Evolutionary conservation across 805 yeast genomes (phyloP).

Genomic region (Starmera amethionina): DNA sequence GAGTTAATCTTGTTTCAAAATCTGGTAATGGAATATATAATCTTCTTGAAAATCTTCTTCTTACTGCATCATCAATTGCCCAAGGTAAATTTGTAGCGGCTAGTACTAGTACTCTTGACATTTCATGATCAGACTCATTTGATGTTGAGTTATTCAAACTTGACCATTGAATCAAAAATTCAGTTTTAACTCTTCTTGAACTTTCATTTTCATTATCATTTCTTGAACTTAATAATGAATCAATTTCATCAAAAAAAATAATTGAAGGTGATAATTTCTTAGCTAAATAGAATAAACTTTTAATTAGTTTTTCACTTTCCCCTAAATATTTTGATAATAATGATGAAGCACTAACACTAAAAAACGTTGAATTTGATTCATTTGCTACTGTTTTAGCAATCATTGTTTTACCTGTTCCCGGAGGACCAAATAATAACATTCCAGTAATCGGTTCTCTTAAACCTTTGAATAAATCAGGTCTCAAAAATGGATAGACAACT

Average conservation of each 20-base stretch:
- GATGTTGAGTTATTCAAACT: too few species aligned
- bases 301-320: constrained; percentile 86
- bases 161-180: constrained; percentile 87
- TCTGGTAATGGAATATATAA: constrained; percentile 88
- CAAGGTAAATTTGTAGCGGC: constrained; percentile 97
- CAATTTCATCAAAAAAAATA: constrained; percentile 94
- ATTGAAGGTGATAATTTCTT: constrained; percentile 85
- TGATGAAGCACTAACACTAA: constrained; percentile 85
- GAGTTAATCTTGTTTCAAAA: constrained; percentile 66
- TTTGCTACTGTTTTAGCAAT: constrained; percentile 96
- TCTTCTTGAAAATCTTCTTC: constrained; percentile 68
- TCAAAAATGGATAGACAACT: constrained; percentile 88
- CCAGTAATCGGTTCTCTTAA: constrained; percentile 94
- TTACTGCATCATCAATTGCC: constrained; percentile 96
- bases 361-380: constrained; percentile 89
- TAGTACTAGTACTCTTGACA: constrained; percentile 75
- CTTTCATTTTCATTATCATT: constrained; percentile 81
- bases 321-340: constrained; percentile 74
- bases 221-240: constrained; percentile 76
- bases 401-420: constrained; percentile 99
- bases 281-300: constrained; percentile 82
- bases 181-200: constrained; percentile 84
- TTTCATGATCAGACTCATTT: constrained; percentile 76
- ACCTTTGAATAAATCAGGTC: constrained; percentile 91
- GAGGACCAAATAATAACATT: constrained; percentile 94